Percentiles rank a stretch among this genome's conserved stretches.
These are phyloP conservation scores for Tetramitus jugosus DNA, from an alignment of 208 protist species.

Conservation along the genomic window DNA sequence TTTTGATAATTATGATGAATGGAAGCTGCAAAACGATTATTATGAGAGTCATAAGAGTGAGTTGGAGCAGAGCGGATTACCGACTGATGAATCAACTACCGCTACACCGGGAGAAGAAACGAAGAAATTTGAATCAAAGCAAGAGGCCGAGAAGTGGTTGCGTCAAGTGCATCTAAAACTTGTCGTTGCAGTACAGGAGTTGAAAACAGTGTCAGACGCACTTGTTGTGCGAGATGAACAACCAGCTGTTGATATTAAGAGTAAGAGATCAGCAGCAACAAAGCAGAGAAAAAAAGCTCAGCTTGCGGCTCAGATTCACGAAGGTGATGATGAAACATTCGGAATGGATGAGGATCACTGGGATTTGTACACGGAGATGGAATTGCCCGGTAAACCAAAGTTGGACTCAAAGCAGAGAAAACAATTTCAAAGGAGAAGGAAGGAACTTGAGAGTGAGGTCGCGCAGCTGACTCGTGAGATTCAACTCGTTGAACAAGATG, in stretches of 20 bases:
- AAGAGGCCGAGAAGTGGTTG: not conserved
- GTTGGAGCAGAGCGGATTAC: not conserved
- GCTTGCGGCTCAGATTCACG: constrained; percentile 20
- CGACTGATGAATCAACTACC: too few relatives aligned
- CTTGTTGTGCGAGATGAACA: not conserved
- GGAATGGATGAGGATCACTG: not conserved
- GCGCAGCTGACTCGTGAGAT: not conserved
- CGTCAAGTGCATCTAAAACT: not conserved
- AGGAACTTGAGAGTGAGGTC: not conserved
- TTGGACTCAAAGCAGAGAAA: not conserved
- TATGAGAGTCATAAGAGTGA: not conserved
- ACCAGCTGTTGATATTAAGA: not conserved
- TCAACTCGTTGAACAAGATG: not conserved
- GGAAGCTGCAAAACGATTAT: not conserved
- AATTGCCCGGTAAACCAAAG: not conserved
- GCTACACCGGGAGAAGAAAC: not conserved
- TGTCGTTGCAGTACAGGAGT: not conserved
- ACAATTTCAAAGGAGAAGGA: not conserved
- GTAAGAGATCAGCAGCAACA: constrained; percentile 11
- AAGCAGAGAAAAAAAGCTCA: not conserved
- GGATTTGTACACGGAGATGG: not conserved
- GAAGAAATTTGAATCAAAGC: not conserved
- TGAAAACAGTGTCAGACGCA: not conserved
- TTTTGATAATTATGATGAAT: too few relatives aligned
- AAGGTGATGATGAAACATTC: constrained; percentile 13